Evolutionary conservation across 371 early-diverging fungal species (phyloP), one percentile per base, ranked within the genome.

Genomic region (Aphelidium insulamus): DNA sequence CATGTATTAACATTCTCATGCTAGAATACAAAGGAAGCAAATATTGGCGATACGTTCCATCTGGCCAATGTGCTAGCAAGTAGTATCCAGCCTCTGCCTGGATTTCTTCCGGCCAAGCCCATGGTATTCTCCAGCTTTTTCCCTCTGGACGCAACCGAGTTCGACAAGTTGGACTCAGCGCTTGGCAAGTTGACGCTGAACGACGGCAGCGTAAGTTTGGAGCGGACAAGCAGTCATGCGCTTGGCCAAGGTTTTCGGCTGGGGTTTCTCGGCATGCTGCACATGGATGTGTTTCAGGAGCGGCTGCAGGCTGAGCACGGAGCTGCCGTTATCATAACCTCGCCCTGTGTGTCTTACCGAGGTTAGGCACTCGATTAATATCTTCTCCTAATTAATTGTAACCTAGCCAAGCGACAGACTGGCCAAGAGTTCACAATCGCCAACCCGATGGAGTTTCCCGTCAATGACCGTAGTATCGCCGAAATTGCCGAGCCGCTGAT

Each of bases 231-330:
- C 5, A 70, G 73, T 44, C 58, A 54, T 28, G 80, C 90, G 10
- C 41, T 95, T 11, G 97, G 97, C 1, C 92, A 87, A 55, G 97
- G 97, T 2, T 95, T 85, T 72, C 68, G 97, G 15, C 58, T 95
- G 14, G 97, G 97, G 1, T 95, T 95, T 38, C 43, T 91, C 39
- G 97, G 94, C 3, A 88, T 85, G 0, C 45, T 95, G 21, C 94
- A 91, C 36, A 83, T 92, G 92, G 97, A 95, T 46, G 94, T 95
- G 11, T 92, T 95, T 45, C 57, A 79, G 18, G 86, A 92, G 43
- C 59, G 97, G 18, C 49, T 95, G 26, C 88, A 92, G 43, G 77
- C 88, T 62, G 95, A 94, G 66, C 80, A 86, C 48, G 77, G 74
- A 25, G 77, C 86, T 18, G 71, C 71, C 34, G 72, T 91, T 14